Evolutionary conservation across 768 basidiomycete species (phyloP).

Genomic region (Mycena capillaripes): DNA sequence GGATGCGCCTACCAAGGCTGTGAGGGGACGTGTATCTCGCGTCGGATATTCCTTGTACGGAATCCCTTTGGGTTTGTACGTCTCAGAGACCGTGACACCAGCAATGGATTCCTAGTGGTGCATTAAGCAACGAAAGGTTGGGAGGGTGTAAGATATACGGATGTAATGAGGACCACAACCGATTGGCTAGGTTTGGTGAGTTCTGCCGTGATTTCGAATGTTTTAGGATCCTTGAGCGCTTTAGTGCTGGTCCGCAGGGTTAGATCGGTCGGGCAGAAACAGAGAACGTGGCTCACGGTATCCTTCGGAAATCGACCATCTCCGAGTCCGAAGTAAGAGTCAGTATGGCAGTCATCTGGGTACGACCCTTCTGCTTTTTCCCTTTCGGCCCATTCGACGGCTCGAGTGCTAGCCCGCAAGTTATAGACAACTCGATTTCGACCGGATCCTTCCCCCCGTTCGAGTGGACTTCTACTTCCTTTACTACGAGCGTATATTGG

Average conservation of each 20-base stretch:
- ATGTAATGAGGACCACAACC: slow-evolving; percentile 69
- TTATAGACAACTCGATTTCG: slow-evolving; percentile 66
- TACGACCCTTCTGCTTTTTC: slow-evolving; percentile 61
- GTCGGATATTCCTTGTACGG: slow-evolving; percentile 71
- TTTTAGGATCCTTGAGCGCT: slow-evolving; percentile 68
- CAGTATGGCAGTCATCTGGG: slow-evolving; percentile 79
- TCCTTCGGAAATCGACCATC: slow-evolving; percentile 85
- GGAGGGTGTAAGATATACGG: slow-evolving; percentile 57
- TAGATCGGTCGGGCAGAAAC: neutral
- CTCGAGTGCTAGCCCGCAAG: slow-evolving; percentile 66
- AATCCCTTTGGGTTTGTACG: slow-evolving; percentile 73
- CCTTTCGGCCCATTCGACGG: slow-evolving; percentile 44
- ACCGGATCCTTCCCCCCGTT: slow-evolving; percentile 66
- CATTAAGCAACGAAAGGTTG: slow-evolving; percentile 20
- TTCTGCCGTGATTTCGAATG: slow-evolving; percentile 70
- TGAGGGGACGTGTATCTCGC: slow-evolving; percentile 79
- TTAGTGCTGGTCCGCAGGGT: slow-evolving; percentile 67
- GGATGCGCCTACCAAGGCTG: slow-evolving; percentile 60
- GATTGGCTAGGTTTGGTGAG: slow-evolving; percentile 85
- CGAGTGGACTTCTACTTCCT: slow-evolving; percentile 59
- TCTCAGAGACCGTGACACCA: slow-evolving; percentile 67
- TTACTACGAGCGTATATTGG: slow-evolving; percentile 67
- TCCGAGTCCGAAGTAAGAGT: slow-evolving; percentile 82
- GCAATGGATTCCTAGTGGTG: slow-evolving; percentile 78
- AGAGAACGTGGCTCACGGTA: slow-evolving; percentile 63